These are phyloP conservation scores for Talaromyces marneffei DNA, from an alignment of 2,329 filamentous ascomycete genomes.

Conservation along the genomic window DNA sequence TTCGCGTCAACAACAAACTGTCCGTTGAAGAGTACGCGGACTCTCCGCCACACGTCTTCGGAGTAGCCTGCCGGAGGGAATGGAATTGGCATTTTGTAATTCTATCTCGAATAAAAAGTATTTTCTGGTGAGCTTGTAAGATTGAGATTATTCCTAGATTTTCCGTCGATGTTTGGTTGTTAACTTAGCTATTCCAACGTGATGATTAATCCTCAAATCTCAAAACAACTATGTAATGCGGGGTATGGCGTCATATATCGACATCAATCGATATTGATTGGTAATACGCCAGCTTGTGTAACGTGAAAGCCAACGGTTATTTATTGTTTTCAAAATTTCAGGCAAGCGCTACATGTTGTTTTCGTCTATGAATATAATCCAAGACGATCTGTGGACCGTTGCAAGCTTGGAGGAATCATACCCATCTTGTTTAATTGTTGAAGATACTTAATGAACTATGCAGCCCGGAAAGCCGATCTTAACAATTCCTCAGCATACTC, in stretches of 20 bases:
- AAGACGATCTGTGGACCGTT: background rate
- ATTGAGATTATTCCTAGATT: background rate
- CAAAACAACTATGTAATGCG: background rate
- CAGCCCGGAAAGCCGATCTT: background rate
- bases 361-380: too few relatives aligned
- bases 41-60: constrained; percentile 14
- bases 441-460: background rate
- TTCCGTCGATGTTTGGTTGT: background rate
- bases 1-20: constrained; percentile 13
- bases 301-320: background rate
- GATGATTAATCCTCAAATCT: background rate
- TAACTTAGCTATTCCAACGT: too few relatives aligned
- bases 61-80: constrained; percentile 15
- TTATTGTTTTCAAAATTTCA: too few relatives aligned
- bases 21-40: constrained; percentile 13
- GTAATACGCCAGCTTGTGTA: background rate
- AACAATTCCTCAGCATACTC: too few relatives aligned
- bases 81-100: constrained; percentile 3
- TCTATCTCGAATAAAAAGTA: background rate
- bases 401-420: background rate
- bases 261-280: background rate
- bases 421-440: background rate
- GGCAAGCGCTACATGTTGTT: too few relatives aligned
- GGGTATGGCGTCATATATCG: background rate
- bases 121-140: background rate